Evolutionary conservation across 306 rosid species (phyloP).

Genomic region (Castanea mollissima): DNA sequence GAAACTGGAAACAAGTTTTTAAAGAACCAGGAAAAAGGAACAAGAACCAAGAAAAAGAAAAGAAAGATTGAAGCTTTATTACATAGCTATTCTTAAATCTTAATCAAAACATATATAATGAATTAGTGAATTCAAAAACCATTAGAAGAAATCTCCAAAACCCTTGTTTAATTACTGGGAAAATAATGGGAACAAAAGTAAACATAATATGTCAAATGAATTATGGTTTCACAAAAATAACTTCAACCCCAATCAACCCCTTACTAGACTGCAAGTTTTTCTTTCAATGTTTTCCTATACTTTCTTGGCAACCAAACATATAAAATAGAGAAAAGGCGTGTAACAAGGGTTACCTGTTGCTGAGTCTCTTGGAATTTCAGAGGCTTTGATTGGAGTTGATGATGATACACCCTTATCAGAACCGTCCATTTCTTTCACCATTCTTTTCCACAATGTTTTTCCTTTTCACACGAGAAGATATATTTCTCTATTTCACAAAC

Average conservation of each 20-base stretch:
- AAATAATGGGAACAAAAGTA: neutral
- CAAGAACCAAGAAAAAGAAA: neutral
- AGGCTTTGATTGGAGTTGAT: slow-evolving; percentile 4
- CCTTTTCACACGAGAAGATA: neutral
- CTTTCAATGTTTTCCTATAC: neutral
- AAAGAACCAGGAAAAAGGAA: neutral
- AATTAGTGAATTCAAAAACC: too few relatives aligned
- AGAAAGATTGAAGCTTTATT: neutral
- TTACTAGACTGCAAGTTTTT: neutral
- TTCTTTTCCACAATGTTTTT: neutral
- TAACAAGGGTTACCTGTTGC: slow-evolving; percentile 10
- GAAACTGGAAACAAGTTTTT: neutral
- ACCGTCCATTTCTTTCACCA: slow-evolving; percentile 11
- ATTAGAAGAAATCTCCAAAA: too few relatives aligned
- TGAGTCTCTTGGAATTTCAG: neutral
- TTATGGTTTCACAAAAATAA: neutral
- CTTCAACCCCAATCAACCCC: neutral
- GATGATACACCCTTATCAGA: slow-evolving; percentile 4
- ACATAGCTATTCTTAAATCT: too few relatives aligned
- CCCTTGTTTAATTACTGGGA: neutral
- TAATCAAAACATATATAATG: too few relatives aligned
- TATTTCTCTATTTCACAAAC: neutral
- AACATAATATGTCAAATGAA: neutral
- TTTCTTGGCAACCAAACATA: slow-evolving; percentile 2
- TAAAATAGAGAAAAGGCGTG: neutral